phyloP scores from a whole-genome alignment of 768 basidiomycete species.

The Grammothele lineata region DNA sequence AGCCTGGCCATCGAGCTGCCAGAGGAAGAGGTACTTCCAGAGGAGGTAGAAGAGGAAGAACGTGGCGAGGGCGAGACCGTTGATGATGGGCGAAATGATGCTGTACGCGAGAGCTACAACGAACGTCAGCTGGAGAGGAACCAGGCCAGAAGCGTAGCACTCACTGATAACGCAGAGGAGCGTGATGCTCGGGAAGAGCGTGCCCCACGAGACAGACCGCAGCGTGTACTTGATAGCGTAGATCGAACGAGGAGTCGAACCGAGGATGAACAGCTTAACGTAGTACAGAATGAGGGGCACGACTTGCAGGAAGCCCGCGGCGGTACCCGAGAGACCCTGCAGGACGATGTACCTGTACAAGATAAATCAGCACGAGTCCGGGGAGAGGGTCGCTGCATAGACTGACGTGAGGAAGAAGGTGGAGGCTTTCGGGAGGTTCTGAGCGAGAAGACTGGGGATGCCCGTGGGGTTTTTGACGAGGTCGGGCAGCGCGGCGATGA shows the following conservation, averaged over 20 bases:
- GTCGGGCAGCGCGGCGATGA: conserved; percentile 63
- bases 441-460: conserved; percentile 68
- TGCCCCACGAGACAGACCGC: conserved; percentile 68
- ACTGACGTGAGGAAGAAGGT: conserved; percentile 87
- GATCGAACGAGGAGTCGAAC: conserved; percentile 83
- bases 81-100: conserved; percentile 90
- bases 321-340: conserved; percentile 77
- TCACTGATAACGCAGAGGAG: conserved; percentile 79
- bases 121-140: not conserved
- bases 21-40: conserved; percentile 53
- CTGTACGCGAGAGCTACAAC: conserved; percentile 68
- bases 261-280: conserved; percentile 82
- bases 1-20: conserved; percentile 63
- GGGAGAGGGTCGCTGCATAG: not conserved
- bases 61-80: conserved; percentile 76
- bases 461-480: conserved; percentile 66
- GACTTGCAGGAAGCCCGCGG: conserved; percentile 76
- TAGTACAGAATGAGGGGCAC: conserved; percentile 81
- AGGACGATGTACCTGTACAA: conserved; percentile 62
- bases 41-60: conserved; percentile 83
- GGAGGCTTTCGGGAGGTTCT: conserved; percentile 75
- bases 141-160: conserved; percentile 17
- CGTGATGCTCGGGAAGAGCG: conserved; percentile 68
- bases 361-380: not conserved
- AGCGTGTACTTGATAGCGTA: conserved; percentile 79